A percentile compares a stretch with the other conserved stretches of the same genome.
phyloP scores from a whole-genome alignment of 2,329 filamentous ascomycete genomes.

The Proliferodiscus dingleyae region DNA sequence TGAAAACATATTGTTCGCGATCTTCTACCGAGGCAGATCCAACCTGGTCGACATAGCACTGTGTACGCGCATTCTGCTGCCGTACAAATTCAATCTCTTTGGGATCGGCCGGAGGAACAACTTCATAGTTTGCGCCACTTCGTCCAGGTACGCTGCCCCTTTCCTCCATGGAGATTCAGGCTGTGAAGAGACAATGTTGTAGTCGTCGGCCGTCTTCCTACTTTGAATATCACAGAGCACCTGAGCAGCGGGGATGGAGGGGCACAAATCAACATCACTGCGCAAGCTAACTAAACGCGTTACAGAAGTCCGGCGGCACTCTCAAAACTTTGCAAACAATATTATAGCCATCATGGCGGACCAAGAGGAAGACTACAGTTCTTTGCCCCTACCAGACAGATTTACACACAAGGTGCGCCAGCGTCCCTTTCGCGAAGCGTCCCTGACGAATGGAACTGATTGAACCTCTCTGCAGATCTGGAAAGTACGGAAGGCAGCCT shows the following conservation, averaged over 20 bases:
- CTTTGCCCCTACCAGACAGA: slow-evolving; percentile 71
- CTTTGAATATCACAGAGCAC: background rate
- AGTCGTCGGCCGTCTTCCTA: background rate
- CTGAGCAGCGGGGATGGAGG: slow-evolving; percentile 15
- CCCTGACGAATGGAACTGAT: slow-evolving; percentile 19
- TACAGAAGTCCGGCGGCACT: slow-evolving; percentile 14
- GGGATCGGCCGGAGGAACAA: slow-evolving; percentile 8
- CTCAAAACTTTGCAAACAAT: slow-evolving; percentile 15
- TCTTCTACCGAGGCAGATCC: too few relatives aligned
- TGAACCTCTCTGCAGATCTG: slow-evolving; percentile 55
- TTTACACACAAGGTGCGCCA: slow-evolving; percentile 70
- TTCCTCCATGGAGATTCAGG: slow-evolving; percentile 3
- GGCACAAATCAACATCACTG: slow-evolving; percentile 13
- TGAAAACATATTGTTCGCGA: too few relatives aligned
- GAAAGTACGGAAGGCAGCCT: slow-evolving; percentile 94
- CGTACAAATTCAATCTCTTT: slow-evolving; percentile 4
- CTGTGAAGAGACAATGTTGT: background rate
- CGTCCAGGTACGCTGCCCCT: slow-evolving; percentile 14
- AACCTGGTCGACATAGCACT: too few relatives aligned
- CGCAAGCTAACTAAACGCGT: slow-evolving; percentile 28
- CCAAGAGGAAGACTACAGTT: slow-evolving; percentile 75
- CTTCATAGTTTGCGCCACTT: slow-evolving; percentile 18
- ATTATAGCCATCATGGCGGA: slow-evolving; percentile 60
- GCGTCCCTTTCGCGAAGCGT: slow-evolving; percentile 1
- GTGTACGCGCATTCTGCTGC: too few relatives aligned